phyloP scores from a whole-genome alignment of 805 yeast species.

The Zygotorulaspora florentina region DNA sequence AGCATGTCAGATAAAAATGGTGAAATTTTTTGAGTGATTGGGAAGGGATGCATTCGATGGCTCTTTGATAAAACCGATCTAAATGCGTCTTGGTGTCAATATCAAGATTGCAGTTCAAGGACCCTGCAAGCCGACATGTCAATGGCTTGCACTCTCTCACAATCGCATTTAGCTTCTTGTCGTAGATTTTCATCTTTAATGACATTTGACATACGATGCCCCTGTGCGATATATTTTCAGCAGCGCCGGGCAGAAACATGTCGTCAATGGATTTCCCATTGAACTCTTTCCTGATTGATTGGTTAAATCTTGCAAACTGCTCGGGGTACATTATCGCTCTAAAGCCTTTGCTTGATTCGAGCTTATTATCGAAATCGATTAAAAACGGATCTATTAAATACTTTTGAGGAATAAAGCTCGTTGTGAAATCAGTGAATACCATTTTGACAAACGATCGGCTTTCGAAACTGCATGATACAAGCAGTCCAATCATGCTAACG shows the following conservation, averaged over 20 bases:
- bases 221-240: slow-evolving; percentile 21
- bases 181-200: slow-evolving; percentile 18
- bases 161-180: slow-evolving; percentile 23
- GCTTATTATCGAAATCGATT: slow-evolving; percentile 16
- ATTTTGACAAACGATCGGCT: slow-evolving; percentile 11
- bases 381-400: slow-evolving; percentile 26
- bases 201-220: slow-evolving; percentile 28
- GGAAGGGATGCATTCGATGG: slow-evolving; percentile 5
- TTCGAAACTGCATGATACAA: slow-evolving; percentile 22
- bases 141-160: slow-evolving; percentile 20
- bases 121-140: background rate
- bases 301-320: slow-evolving; percentile 15
- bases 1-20: slow-evolving; percentile 8
- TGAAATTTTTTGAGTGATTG: slow-evolving; percentile 3
- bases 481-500: slow-evolving; percentile 19
- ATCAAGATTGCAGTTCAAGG: background rate
- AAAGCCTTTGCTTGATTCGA: slow-evolving; percentile 19
- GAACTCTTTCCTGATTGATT: slow-evolving; percentile 7
- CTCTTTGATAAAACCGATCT: slow-evolving; percentile 3
- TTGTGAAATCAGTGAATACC: slow-evolving; percentile 32
- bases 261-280: slow-evolving; percentile 2
- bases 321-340: slow-evolving; percentile 21
- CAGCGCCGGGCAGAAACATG: slow-evolving; percentile 7
- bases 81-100: background rate
- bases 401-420: slow-evolving; percentile 13